Evolutionary conservation across 768 basidiomycete genomes (phyloP).

Genomic region (Xanthoconium stramineum): DNA sequence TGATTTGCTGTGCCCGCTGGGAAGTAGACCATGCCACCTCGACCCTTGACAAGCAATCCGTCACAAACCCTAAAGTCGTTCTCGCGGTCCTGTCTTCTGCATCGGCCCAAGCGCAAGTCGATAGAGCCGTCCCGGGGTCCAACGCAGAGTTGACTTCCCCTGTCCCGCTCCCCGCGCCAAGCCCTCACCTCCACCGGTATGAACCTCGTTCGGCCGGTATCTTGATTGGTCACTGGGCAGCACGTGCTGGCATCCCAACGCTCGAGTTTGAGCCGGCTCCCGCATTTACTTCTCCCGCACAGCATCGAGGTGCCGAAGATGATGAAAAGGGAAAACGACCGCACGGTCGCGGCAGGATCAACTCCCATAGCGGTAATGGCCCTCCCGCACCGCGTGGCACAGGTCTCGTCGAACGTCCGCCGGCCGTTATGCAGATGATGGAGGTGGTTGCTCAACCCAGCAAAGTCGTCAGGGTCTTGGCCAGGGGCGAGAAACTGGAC

Average conservation of each 20-base stretch:
- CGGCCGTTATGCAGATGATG: slow-evolving; percentile 82
- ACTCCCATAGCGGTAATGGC: slow-evolving; percentile 20
- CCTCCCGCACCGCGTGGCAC: slow-evolving; percentile 24
- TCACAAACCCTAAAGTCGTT: slow-evolving; percentile 47
- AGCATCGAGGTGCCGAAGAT: slow-evolving; percentile 24
- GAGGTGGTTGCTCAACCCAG: slow-evolving; percentile 69
- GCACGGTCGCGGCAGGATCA: slow-evolving; percentile 27
- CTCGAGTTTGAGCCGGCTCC: slow-evolving; percentile 47
- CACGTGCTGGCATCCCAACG: slow-evolving; percentile 54
- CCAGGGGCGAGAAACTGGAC: slow-evolving; percentile 82
- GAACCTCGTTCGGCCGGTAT: slow-evolving; percentile 64
- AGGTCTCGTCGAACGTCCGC: slow-evolving; percentile 71
- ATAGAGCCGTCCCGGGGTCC: slow-evolving; percentile 17
- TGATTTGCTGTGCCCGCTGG: slow-evolving; percentile 80
- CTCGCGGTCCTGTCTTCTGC: slow-evolving; percentile 53
- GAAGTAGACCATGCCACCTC: slow-evolving; percentile 54
- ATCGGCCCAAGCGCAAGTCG: slow-evolving; percentile 24
- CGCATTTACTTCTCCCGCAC: slow-evolving; percentile 14
- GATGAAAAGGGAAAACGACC: slow-evolving; percentile 34
- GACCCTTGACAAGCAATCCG: slow-evolving; percentile 22
- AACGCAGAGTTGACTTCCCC: slow-evolving; percentile 40
- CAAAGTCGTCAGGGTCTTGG: slow-evolving; percentile 74
- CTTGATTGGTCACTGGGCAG: slow-evolving; percentile 66
- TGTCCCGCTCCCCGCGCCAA: slow-evolving; percentile 65
- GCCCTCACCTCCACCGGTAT: slow-evolving; percentile 50